Percentiles rank a stretch among this genome's conserved stretches.
phyloP scores from a whole-genome alignment of 2,329 filamentous ascomycete species.

The Penicillium sp. region DNA sequence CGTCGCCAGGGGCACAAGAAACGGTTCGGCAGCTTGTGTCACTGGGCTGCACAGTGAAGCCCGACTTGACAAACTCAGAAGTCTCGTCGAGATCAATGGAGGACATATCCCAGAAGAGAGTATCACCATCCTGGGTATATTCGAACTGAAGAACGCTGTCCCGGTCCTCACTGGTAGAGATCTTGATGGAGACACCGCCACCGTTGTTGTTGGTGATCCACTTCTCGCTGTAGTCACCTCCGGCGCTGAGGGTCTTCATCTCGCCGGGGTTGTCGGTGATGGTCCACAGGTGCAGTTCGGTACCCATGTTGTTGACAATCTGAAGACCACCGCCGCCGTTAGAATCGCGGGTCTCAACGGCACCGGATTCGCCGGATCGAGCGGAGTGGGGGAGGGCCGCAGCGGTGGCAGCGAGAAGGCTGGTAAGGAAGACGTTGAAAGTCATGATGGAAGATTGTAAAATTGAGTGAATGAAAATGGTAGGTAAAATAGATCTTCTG shows the following conservation, averaged over 20 bases:
- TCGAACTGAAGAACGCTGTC: slow-evolving; percentile 29
- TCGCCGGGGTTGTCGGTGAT: slow-evolving; percentile 21
- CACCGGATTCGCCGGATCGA: slow-evolving; percentile 4
- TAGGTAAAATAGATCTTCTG: slow-evolving; percentile 2
- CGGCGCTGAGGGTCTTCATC: slow-evolving; percentile 28
- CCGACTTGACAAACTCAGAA: slow-evolving; percentile 33
- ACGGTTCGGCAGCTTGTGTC: slow-evolving; percentile 30
- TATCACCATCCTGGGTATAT: slow-evolving; percentile 33
- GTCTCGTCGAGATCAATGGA: slow-evolving; percentile 33
- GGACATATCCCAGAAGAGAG: slow-evolving; percentile 40
- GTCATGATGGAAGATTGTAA: slow-evolving; percentile 11
- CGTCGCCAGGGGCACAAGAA: slow-evolving; percentile 32
- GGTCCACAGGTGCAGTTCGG: slow-evolving; percentile 35
- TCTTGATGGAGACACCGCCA: slow-evolving; percentile 38
- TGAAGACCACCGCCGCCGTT: slow-evolving; percentile 21
- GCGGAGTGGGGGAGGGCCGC: slow-evolving; percentile 15
- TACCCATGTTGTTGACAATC: slow-evolving; percentile 34
- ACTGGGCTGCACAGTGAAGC: slow-evolving; percentile 31
- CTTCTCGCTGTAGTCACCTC: slow-evolving; percentile 29
- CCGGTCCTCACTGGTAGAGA: slow-evolving; percentile 22
- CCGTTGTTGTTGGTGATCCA: slow-evolving; percentile 33
- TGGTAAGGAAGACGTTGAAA: slow-evolving; percentile 21
- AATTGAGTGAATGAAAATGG: slow-evolving; percentile 1
- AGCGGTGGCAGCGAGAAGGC: slow-evolving; percentile 21
- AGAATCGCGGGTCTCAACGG: slow-evolving; percentile 2